phyloP scores from a whole-genome alignment of 225 moss, liverwort and hornwort species.

The Polytrichum formosum region DNA sequence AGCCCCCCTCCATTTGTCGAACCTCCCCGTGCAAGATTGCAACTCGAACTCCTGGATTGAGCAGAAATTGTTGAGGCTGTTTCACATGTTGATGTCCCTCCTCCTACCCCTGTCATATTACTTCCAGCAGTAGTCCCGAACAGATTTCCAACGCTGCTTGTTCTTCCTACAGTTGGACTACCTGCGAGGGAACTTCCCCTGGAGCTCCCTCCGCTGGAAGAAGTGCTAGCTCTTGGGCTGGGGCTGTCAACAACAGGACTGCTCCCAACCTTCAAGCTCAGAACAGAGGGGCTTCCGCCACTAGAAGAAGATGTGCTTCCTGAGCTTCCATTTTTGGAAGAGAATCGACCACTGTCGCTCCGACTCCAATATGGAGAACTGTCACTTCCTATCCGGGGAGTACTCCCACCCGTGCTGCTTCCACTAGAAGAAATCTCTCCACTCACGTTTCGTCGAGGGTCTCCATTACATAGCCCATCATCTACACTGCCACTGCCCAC shows the following conservation, averaged over 20 bases:
- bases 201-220: conserved; percentile 48
- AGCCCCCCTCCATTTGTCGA: conserved; percentile 24
- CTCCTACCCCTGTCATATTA: conserved; percentile 14
- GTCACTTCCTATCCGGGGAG: conserved; percentile 42
- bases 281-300: conserved; percentile 40
- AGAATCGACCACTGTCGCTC: conserved; percentile 54
- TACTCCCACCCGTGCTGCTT: conserved; percentile 44
- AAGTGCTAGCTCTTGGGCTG: conserved; percentile 46
- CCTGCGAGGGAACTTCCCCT: conserved; percentile 48
- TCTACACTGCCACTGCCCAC: conserved; percentile 34
- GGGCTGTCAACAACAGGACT: conserved; percentile 43
- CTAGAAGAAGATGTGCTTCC: conserved; percentile 41
- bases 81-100: conserved; percentile 16
- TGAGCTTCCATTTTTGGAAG: conserved; percentile 37
- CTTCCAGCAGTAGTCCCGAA: conserved; percentile 10
- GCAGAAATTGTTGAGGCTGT: conserved; percentile 14
- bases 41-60: conserved; percentile 27
- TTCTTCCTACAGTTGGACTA: conserved; percentile 47
- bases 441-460: conserved; percentile 43
- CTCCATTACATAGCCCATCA: conserved; percentile 32
- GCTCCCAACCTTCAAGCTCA: conserved; percentile 40
- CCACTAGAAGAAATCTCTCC: conserved; percentile 52
- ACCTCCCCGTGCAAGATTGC: conserved; percentile 28
- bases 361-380: conserved; percentile 45
- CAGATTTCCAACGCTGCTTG: conserved; percentile 34